Evolutionary conservation across 2,329 filamentous ascomycete genomes (phyloP).

Genomic region (Emmonsia crescens): DNA sequence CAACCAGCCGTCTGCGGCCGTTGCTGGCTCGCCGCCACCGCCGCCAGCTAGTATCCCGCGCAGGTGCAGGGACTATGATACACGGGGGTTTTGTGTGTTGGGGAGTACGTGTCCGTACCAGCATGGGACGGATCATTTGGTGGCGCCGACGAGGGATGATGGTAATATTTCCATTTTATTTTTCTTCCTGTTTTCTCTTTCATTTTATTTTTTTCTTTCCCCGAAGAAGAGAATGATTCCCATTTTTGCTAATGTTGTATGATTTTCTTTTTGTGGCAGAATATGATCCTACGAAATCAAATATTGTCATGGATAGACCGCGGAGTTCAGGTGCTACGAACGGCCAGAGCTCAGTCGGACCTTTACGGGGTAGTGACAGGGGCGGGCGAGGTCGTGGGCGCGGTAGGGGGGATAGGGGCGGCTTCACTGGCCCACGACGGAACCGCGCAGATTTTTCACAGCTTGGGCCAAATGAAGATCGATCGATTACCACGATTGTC

Average conservation of each 20-base stretch:
- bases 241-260: not conserved
- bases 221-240: no score
- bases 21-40: constrained; percentile 20
- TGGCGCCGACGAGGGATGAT: constrained; percentile 30
- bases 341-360: constrained; percentile 10
- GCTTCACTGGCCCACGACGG: constrained; percentile 24
- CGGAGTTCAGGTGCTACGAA: constrained; percentile 14
- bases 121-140: constrained; percentile 39
- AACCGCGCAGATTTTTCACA: constrained; percentile 44
- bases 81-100: constrained; percentile 46
- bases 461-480: constrained; percentile 42
- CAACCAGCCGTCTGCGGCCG: constrained; percentile 14
- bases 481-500: constrained; percentile 45
- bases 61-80: constrained; percentile 48
- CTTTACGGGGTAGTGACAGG: constrained; percentile 11
- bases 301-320: constrained; percentile 25
- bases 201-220: no score
- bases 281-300: constrained; percentile 46
- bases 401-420: constrained; percentile 34
- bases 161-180: constrained; percentile 18
- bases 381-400: constrained; percentile 24
- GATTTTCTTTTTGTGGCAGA: constrained; percentile 23
- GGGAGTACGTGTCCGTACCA: constrained; percentile 48
- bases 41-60: constrained; percentile 25
- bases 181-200: not conserved